Conservation (phyloP, 1,139 yeast genomes). For the Hansenula lynferdii region DNA sequence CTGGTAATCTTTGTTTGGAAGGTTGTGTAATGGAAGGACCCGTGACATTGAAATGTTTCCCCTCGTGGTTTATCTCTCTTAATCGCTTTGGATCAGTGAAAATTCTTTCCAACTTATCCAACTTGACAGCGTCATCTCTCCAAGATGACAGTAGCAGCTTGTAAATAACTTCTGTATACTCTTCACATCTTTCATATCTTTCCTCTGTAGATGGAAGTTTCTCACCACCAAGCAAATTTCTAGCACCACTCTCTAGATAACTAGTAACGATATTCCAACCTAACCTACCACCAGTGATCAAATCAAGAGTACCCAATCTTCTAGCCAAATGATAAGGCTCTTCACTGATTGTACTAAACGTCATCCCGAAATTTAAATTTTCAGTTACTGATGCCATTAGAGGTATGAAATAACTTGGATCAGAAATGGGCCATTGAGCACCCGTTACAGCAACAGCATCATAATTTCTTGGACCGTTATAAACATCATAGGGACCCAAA, state of each 20-base stretch:
- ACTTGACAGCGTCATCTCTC: slow-evolving; percentile 36
- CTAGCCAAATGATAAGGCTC: slow-evolving; percentile 33
- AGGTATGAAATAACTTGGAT: slow-evolving; percentile 34
- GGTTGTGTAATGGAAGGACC: slow-evolving; percentile 36
- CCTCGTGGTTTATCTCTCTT: slow-evolving; percentile 32
- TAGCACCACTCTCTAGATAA: slow-evolving; percentile 33
- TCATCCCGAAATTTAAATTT: slow-evolving; percentile 32
- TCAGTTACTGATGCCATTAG: slow-evolving; percentile 37
- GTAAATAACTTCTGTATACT: slow-evolving; percentile 33
- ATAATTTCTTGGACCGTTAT: slow-evolving; percentile 31
- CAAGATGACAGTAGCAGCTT: slow-evolving; percentile 34
- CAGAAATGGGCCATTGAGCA: slow-evolving; percentile 36
- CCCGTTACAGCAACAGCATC: slow-evolving; percentile 30
- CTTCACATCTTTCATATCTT: slow-evolving; percentile 33
- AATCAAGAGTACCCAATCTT: slow-evolving; percentile 31
- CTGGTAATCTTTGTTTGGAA: slow-evolving; percentile 36
- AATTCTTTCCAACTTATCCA: slow-evolving; percentile 26
- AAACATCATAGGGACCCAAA: slow-evolving; percentile 38
- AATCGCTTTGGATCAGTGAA: slow-evolving; percentile 32
- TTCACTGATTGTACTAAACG: slow-evolving; percentile 34
- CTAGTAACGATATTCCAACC: slow-evolving; percentile 36
- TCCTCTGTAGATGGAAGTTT: slow-evolving; percentile 31
- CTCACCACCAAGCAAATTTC: slow-evolving; percentile 30
- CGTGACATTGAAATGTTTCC: slow-evolving; percentile 33
- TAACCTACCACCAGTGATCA: slow-evolving; percentile 31